Conservation (phyloP, 2,329 filamentous ascomycete species). For the Cyanodermella asteris region DNA sequence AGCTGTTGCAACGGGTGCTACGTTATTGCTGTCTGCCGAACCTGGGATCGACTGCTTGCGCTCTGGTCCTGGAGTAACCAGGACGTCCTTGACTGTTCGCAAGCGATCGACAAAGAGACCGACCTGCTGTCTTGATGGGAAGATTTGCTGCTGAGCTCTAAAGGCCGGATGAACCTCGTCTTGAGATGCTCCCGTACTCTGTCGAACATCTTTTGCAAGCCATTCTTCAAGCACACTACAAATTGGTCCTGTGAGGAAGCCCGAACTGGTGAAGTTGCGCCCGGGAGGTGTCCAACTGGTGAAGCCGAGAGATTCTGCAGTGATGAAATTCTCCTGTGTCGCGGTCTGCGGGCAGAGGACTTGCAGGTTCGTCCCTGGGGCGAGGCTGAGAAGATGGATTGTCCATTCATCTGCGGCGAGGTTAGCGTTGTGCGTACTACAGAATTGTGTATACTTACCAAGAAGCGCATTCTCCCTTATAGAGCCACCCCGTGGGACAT, state of each 20-base stretch:
- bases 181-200: too few relatives aligned
- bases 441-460: conserved; percentile 16
- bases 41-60: too few relatives aligned
- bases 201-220: too few relatives aligned
- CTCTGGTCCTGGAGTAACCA: too few relatives aligned
- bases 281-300: conserved; percentile 31
- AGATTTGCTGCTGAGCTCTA: too few relatives aligned
- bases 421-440: conserved; percentile 1
- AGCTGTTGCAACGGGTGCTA: too few relatives aligned
- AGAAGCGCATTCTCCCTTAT: conserved; percentile 30
- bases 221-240: too few relatives aligned
- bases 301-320: conserved; percentile 32
- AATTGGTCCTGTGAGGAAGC: conserved; percentile 39
- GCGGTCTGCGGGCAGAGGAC: conserved; percentile 21
- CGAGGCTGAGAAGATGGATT: conserved; percentile 35
- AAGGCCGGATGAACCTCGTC: too few relatives aligned
- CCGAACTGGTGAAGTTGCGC: conserved; percentile 24
- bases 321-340: conserved; percentile 24
- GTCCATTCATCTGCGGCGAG: conserved; percentile 34
- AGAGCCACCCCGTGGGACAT: conserved; percentile 25
- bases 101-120: too few relatives aligned
- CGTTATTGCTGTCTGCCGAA: too few relatives aligned
- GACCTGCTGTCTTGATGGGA: too few relatives aligned
- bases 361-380: conserved; percentile 31
- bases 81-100: too few relatives aligned